Conservation (phyloP, 768 basidiomycete genomes). For the Trametes gibbosa region DNA sequence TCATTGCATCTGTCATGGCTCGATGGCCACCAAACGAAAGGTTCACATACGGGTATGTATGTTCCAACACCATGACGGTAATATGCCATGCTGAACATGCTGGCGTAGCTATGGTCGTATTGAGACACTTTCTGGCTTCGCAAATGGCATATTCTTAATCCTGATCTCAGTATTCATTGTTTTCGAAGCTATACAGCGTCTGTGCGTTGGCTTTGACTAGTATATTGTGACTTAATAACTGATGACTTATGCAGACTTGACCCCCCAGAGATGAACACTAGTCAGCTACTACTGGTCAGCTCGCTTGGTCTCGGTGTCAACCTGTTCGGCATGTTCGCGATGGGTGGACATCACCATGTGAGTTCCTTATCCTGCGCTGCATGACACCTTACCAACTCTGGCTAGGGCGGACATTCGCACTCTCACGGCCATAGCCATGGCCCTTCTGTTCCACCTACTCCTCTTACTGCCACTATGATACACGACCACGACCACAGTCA, state of each 20-base stretch:
- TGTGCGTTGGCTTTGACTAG: constrained; percentile 47
- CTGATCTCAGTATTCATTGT: constrained; percentile 97
- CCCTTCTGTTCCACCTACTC: background rate
- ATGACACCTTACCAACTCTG: background rate
- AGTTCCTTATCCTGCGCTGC: background rate
- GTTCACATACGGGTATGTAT: constrained; percentile 90
- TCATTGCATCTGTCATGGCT: constrained; percentile 96
- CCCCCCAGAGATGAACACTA: constrained; percentile 97
- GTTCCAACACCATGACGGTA: background rate
- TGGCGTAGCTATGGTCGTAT: constrained; percentile 81
- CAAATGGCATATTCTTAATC: constrained; percentile 93
- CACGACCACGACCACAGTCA: constrained; percentile 32
- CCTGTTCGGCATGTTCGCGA: constrained; percentile 97
- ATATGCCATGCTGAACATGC: background rate
- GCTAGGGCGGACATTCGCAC: constrained; percentile 55
- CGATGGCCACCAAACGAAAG: constrained; percentile 94
- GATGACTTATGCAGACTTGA: constrained; percentile 53
- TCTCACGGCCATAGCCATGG: constrained; percentile 31
- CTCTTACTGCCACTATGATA: background rate
- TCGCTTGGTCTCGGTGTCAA: constrained; percentile 89
- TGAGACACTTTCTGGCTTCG: constrained; percentile 96
- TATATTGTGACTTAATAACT: background rate
- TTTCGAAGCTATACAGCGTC: constrained; percentile 93
- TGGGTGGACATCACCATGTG: constrained; percentile 92
- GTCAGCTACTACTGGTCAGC: constrained; percentile 86